Evolutionary conservation across 2,329 filamentous ascomycete genomes (phyloP).

Genomic region (Hymenoscyphus infarciens): DNA sequence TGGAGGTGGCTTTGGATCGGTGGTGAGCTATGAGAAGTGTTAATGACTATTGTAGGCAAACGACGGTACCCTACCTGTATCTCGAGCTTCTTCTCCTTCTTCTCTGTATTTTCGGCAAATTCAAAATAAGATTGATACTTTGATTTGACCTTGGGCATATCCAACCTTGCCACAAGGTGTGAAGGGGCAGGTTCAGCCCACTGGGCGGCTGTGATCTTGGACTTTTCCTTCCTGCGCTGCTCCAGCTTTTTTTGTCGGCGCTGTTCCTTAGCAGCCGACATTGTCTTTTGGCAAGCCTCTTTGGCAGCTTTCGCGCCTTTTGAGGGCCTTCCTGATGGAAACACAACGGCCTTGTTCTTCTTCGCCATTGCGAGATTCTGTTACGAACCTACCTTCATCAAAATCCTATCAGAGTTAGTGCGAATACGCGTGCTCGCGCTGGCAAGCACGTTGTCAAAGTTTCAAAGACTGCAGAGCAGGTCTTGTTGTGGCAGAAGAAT

Average conservation of each 20-base stretch:
- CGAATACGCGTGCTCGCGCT: slow-evolving; percentile 21
- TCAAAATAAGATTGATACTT: slow-evolving; percentile 62
- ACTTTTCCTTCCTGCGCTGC: slow-evolving; percentile 30
- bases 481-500: slow-evolving; percentile 11
- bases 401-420: slow-evolving; percentile 21
- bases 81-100: slow-evolving; percentile 59
- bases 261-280: slow-evolving; percentile 22
- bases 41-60: slow-evolving; percentile 2
- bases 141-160: slow-evolving; percentile 39
- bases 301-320: slow-evolving; percentile 13
- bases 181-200: slow-evolving; percentile 32
- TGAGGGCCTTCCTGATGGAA: background rate
- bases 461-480: slow-evolving; percentile 9
- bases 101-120: slow-evolving; percentile 60
- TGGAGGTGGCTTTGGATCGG: slow-evolving; percentile 49
- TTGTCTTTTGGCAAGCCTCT: slow-evolving; percentile 12
- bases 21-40: slow-evolving; percentile 46
- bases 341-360: slow-evolving; percentile 13
- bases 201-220: slow-evolving; percentile 25
- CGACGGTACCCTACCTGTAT: slow-evolving; percentile 47
- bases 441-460: slow-evolving; percentile 18
- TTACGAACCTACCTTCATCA: slow-evolving; percentile 21
- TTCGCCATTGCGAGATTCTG: slow-evolving; percentile 11
- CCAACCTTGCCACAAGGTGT: slow-evolving; percentile 33
- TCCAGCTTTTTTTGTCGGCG: slow-evolving; percentile 29